Percentiles rank a stretch among this genome's conserved stretches.
These are phyloP conservation scores for Gentiana macrophylla DNA, from an alignment of 257 asterid genomes.

Conservation along the genomic window DNA sequence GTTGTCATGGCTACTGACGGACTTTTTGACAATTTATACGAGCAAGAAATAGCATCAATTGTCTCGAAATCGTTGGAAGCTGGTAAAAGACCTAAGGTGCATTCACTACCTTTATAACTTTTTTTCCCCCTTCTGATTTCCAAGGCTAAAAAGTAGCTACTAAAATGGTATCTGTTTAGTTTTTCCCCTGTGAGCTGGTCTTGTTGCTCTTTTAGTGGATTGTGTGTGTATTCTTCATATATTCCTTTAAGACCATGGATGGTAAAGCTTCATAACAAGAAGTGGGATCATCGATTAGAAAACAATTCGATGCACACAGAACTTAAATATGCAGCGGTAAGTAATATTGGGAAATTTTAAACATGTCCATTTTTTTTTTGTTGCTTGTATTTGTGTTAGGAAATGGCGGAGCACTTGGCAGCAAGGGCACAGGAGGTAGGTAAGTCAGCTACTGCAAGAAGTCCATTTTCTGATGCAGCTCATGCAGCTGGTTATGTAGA, in stretches of 20 bases:
- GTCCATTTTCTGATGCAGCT: constrained; percentile 79
- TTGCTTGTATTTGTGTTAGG: constrained; percentile 24
- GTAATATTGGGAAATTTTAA: no score
- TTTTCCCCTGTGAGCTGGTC: background rate
- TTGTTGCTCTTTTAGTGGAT: background rate
- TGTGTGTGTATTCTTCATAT: no score
- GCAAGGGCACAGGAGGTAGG: constrained; percentile 59
- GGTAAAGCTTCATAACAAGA: no score
- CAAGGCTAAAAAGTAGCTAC: background rate
- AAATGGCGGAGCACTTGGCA: constrained; percentile 59
- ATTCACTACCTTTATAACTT: no score
- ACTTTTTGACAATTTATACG: constrained; percentile 69
- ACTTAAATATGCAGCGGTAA: background rate
- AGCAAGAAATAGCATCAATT: constrained; percentile 47
- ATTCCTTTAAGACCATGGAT: no score
- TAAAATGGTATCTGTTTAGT: background rate
- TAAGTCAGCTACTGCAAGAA: constrained; percentile 30
- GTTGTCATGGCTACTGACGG: constrained; percentile 70
- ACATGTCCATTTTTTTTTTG: background rate
- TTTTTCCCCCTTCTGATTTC: background rate
- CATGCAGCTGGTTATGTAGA: constrained; percentile 60
- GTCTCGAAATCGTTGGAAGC: constrained; percentile 42
- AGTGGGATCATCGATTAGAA: background rate
- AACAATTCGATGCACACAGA: background rate
- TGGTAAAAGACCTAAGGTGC: constrained; percentile 43